A percentile compares a stretch with the other conserved stretches of the same genome.
Evolutionary conservation across 495 filamentous ascomycete genomes (phyloP).

Genomic region (Podospora comata): DNA sequence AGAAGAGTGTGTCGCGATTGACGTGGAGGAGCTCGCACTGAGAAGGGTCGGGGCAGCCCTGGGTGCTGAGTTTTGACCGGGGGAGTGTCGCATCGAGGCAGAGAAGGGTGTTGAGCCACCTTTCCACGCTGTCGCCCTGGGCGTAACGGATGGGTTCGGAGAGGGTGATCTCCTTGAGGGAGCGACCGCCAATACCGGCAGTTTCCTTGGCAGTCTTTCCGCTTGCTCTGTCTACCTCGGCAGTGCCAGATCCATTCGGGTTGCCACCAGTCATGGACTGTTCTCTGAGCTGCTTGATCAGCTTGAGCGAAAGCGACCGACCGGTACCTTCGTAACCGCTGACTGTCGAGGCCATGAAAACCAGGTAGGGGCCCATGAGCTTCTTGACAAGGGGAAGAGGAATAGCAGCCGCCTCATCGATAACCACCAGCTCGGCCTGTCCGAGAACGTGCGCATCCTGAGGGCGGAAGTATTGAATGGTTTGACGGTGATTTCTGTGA

Average conservation of each 20-base stretch:
- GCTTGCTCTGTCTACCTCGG: conserved; percentile 69
- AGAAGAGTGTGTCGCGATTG: conserved; percentile 96
- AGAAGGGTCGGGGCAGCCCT: conserved; percentile 84
- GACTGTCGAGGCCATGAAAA: conserved; percentile 99
- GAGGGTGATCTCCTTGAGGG: conserved; percentile 88
- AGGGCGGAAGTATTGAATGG: conserved; percentile 96
- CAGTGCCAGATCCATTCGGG: conserved; percentile 51
- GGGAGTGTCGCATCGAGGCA: conserved; percentile 90
- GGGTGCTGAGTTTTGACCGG: conserved; percentile 66
- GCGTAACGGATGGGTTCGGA: conserved; percentile 93
- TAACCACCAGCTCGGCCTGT: conserved; percentile 92
- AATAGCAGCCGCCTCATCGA: conserved; percentile 97
- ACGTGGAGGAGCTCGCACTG: conserved; percentile 88
- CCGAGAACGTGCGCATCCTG: conserved; percentile 93
- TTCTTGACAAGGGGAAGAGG: conserved; percentile 89
- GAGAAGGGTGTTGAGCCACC: conserved; percentile 92
- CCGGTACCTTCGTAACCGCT: conserved; percentile 99
- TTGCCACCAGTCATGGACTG: conserved; percentile 64
- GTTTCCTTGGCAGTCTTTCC: conserved; percentile 63
- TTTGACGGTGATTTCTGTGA: conserved; percentile 92
- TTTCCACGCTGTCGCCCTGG: conserved; percentile 85
- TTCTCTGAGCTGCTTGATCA: conserved; percentile 96
- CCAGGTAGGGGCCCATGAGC: conserved; percentile 94
- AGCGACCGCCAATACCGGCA: conserved; percentile 64
- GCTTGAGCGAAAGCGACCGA: conserved; percentile 87